phyloP scores from a whole-genome alignment of 2,329 filamentous ascomycete species.

The Pseudogymnoascus sp. region DNA sequence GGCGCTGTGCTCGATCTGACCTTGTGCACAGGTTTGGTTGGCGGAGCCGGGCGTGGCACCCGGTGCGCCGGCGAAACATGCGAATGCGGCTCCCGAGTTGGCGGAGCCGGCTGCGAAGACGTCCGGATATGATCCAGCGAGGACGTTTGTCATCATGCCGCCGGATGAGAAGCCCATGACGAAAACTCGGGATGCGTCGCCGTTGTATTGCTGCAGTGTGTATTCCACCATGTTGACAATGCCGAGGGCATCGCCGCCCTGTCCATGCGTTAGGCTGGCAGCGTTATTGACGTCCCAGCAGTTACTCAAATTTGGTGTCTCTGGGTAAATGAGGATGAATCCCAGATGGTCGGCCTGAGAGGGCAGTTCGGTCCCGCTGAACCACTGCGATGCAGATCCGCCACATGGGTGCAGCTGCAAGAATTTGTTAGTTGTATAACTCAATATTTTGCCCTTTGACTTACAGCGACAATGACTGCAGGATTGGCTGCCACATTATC shows the following conservation, averaged over 20 bases:
- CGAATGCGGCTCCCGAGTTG: constrained; percentile 28
- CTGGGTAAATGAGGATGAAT: constrained; percentile 50
- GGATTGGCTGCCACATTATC: constrained; percentile 36
- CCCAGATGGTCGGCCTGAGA: constrained; percentile 41
- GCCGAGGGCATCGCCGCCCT: constrained; percentile 43
- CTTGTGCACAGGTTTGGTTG: constrained; percentile 42
- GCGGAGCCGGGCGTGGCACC: constrained; percentile 36
- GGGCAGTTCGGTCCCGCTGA: constrained; percentile 42
- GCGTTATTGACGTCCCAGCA: constrained; percentile 50
- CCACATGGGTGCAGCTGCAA: constrained; percentile 42
- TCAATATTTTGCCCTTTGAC: not conserved
- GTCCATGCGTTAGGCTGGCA: constrained; percentile 41
- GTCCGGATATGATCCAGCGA: constrained; percentile 36
- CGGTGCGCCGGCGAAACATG: constrained; percentile 31
- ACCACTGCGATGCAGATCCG: constrained; percentile 41
- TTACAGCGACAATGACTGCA: constrained; percentile 43
- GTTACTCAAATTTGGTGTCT: constrained; percentile 39
- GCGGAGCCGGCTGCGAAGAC: constrained; percentile 34
- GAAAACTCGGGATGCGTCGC: constrained; percentile 38
- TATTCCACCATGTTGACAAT: constrained; percentile 50
- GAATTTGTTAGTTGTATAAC: not conserved
- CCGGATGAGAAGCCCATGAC: constrained; percentile 36
- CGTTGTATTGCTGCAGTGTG: constrained; percentile 39
- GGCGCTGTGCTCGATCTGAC: constrained; percentile 17
- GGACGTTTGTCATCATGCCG: constrained; percentile 39